Base-by-base conservation (phyloP, 2,329 filamentous ascomycete species). In the Penicillium sp. region DNA sequence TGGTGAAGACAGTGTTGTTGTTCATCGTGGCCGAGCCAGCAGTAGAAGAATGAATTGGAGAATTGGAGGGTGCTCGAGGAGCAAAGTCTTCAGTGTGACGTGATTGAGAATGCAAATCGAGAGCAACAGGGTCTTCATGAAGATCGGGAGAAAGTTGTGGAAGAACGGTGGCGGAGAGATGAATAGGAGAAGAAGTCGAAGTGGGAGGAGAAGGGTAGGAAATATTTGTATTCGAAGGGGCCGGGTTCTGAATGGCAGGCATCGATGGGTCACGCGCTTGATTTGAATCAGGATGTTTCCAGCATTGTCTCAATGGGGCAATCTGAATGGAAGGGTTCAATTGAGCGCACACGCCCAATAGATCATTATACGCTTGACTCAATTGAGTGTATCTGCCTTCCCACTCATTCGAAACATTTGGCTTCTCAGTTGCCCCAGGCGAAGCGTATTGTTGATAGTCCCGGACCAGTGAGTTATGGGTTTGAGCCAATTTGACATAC, bases 401-500 rank as follows among this genome's bases (percentile, higher is more conserved):
- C 42, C 35, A 43, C 10, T 46, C 14, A 4, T 13, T 31, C 41
- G 41, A 30, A 2, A 24, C 38, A 13, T 13, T 38, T 13, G 9
- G 16, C 18, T 20, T n/a, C 9, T 33, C 13, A 7, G 35, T 2
- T 13, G 11, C 9, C 2, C 35, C 35, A 18, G 27, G 10, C 9
- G 35, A 33, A 33, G n/a, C 10, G 16, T 18, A 38, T 11, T 33
- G 25, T 33, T 50, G 36, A 38, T 52, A 52, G 42, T 55, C 53
- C 20, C 35, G 24, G 28, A 55, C 31, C 4, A 55, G 53, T 13
- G 22, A 40, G 25, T 55, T 53, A 16, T 55, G 46, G 9, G 39
- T 49, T 4, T 13, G 40, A 8, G 64, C 60, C 9, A 70, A 36
- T 14, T 62, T 33, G 33, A 55, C 42, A 33, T 62, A 53, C 46